These are phyloP conservation scores for Colletotrichum falcatum DNA, from an alignment of 2,329 filamentous ascomycete genomes.

Conservation along the genomic window DNA sequence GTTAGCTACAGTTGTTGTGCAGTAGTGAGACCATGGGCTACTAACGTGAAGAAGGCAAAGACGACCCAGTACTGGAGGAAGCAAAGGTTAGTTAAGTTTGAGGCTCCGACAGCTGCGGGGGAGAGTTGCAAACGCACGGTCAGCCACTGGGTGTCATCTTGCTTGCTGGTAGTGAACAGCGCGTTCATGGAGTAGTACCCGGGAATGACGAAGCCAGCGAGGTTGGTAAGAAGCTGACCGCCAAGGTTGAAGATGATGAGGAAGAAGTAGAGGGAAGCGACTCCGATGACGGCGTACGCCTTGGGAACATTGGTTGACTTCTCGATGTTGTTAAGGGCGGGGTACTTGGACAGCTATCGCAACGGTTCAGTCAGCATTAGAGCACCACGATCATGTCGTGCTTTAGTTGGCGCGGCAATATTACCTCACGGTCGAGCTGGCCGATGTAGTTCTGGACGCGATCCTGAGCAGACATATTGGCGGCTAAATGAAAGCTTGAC, in stretches of 20 bases:
- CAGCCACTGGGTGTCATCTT: conserved; percentile 85
- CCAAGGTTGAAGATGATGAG: conserved; percentile 94
- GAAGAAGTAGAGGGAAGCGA: conserved; percentile 86
- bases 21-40: conserved; percentile 37
- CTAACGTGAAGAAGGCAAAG: conserved; percentile 81
- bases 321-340: conserved; percentile 85
- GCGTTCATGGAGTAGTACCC: conserved; percentile 87
- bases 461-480: conserved; percentile 80
- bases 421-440: conserved; percentile 85
- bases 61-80: conserved; percentile 83
- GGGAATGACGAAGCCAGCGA: conserved; percentile 85
- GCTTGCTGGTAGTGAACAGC: conserved; percentile 77
- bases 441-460: conserved; percentile 81
- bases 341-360: conserved; percentile 84
- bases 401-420: neutral
- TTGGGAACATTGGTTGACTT: conserved; percentile 86
- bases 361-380: conserved; percentile 23
- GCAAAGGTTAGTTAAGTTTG: conserved; percentile 21
- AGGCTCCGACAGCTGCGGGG: conserved; percentile 29
- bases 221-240: conserved; percentile 87
- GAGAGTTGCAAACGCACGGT: conserved; percentile 64
- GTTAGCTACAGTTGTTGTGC: conserved; percentile 24
- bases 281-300: conserved; percentile 83
- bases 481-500: conserved; percentile 41
- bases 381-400: conserved; percentile 6